A percentile compares a stretch with the other conserved stretches of the same genome.
Evolutionary conservation across 2,329 filamentous ascomycete species (phyloP).

Genomic region (Diplocarpon rosae): DNA sequence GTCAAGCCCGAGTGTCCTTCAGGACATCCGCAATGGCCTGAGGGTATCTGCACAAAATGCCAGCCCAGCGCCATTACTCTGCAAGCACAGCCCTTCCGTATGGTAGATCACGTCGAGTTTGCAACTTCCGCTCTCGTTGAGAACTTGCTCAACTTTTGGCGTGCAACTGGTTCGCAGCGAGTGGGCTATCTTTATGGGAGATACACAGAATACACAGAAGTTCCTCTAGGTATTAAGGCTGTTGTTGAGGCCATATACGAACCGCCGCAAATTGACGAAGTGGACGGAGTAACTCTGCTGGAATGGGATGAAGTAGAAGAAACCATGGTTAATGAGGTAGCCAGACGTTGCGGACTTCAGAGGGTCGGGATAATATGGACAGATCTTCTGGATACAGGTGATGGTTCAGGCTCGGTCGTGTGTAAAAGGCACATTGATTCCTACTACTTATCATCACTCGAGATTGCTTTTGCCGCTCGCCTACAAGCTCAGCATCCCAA

Average conservation of each 20-base stretch:
- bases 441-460: slow-evolving; percentile 79
- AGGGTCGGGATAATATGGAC: slow-evolving; percentile 92
- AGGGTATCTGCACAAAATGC: slow-evolving; percentile 96
- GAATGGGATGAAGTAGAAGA: slow-evolving; percentile 85
- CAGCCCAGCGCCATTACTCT: slow-evolving; percentile 94
- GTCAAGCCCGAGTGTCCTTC: slow-evolving; percentile 84
- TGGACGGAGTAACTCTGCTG: slow-evolving; percentile 75
- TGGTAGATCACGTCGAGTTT: slow-evolving; percentile 98
- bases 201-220: slow-evolving; percentile 83
- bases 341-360: slow-evolving; percentile 72
- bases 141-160: slow-evolving; percentile 84
- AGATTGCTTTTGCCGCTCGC: slow-evolving; percentile 80
- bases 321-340: slow-evolving; percentile 68
- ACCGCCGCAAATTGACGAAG: slow-evolving; percentile 79
- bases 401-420: slow-evolving; percentile 72
- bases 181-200: slow-evolving; percentile 85
- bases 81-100: slow-evolving; percentile 86
- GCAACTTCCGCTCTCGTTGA: slow-evolving; percentile 76
- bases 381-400: slow-evolving; percentile 73
- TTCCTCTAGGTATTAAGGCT: slow-evolving; percentile 88
- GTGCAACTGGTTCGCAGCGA: slow-evolving; percentile 71
- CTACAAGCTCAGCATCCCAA: slow-evolving; percentile 84
- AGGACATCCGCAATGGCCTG: slow-evolving; percentile 86
- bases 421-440: slow-evolving; percentile 96
- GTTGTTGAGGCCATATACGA: slow-evolving; percentile 97